These are phyloP conservation scores for Flaveria trinervia DNA, from an alignment of 129 eudicot genomes.

Conservation along the genomic window DNA sequence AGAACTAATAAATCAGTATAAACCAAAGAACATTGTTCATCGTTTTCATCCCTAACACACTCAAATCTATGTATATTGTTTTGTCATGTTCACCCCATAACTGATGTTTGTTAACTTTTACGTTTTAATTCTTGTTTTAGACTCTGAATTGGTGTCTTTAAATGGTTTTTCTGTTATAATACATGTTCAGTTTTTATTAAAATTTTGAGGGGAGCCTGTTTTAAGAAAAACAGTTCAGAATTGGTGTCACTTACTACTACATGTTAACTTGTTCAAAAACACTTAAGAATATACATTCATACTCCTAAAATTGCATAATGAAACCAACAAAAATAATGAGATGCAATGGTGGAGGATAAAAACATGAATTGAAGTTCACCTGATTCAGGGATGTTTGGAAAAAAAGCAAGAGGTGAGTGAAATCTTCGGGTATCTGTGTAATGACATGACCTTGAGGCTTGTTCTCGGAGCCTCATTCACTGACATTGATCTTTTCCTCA, in stretches of 20 bases:
- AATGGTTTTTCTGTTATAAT: too few species aligned
- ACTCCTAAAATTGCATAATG: not conserved
- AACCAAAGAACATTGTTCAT: too few species aligned
- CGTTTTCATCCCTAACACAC: too few species aligned
- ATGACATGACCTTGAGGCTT: conserved; percentile 30
- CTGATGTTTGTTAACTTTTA: too few species aligned
- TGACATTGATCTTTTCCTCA: conserved; percentile 47
- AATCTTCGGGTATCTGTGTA: conserved; percentile 42
- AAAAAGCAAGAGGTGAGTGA: conserved; percentile 42
- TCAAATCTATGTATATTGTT: too few species aligned
- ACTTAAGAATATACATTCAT: not conserved
- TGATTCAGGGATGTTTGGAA: conserved; percentile 26
- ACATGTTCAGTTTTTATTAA: not conserved
- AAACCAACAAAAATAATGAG: not conserved
- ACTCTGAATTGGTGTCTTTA: too few species aligned
- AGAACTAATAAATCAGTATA: too few species aligned
- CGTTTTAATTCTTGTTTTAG: too few species aligned
- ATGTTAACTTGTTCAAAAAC: not conserved
- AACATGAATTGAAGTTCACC: conserved; percentile 31
- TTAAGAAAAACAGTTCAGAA: not conserved
- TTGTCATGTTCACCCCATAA: too few species aligned
- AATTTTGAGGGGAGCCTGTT: not conserved
- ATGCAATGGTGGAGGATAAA: not conserved
- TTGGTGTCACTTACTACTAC: not conserved
- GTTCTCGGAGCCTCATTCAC: conserved; percentile 32